Evolutionary conservation across 73 alveolate species (phyloP).

Genomic region (Vitrella brassicaformis): DNA sequence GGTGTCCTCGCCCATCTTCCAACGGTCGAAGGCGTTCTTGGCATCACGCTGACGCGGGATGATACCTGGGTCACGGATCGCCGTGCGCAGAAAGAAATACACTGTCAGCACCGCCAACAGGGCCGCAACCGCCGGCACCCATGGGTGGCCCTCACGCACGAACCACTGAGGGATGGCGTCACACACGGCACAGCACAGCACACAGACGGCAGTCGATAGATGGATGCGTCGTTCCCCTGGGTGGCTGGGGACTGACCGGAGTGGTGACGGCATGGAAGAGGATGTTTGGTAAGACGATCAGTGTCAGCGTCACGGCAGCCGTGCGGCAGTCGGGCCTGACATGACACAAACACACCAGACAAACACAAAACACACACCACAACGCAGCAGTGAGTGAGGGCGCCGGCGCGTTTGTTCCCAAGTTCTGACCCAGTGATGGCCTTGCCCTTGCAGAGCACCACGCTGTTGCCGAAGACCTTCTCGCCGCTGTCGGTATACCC

Average conservation of each 20-base stretch:
- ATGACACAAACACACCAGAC: no score
- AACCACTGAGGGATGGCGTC: background rate
- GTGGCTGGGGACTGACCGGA: background rate
- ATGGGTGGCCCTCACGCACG: background rate
- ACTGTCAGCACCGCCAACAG: background rate
- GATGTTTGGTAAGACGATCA: background rate
- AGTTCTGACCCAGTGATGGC: background rate
- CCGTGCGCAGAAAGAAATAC: background rate
- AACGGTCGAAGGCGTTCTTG: slow-evolving; percentile 21
- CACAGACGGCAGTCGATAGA: background rate
- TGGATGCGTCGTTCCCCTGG: no score
- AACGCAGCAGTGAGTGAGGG: background rate
- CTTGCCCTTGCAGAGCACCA: background rate
- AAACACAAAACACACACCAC: background rate
- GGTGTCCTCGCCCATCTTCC: slow-evolving; percentile 1
- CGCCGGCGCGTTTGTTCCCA: background rate
- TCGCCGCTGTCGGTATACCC: no score
- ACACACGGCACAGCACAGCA: background rate
- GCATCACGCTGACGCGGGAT: slow-evolving; percentile 26
- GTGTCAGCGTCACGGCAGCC: background rate
- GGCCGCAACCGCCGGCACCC: background rate
- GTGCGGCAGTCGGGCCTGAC: background rate
- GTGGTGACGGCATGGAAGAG: background rate
- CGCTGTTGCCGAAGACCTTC: background rate
- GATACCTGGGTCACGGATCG: slow-evolving; percentile 29